phyloP scores from a whole-genome alignment of 192 early-diverging fungal genomes.

The Allomyces arbusculus region DNA sequence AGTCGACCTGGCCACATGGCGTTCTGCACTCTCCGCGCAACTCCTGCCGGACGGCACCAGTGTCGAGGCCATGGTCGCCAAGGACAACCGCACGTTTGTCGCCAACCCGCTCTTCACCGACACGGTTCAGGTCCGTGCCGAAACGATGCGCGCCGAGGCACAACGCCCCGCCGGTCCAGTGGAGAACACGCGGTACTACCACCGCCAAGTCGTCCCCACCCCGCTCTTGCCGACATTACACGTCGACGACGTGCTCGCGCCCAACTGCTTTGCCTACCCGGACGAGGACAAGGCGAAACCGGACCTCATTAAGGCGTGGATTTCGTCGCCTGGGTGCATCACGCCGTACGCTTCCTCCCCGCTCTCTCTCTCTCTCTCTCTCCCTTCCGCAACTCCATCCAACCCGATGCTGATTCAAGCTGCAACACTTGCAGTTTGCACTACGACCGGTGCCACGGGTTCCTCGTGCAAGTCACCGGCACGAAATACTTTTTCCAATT shows the following conservation, averaged over 20 bases:
- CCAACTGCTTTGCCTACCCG: too few species aligned
- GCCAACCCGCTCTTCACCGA: constrained; percentile 10
- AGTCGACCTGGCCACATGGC: constrained; percentile 4
- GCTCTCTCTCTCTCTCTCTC: too few species aligned
- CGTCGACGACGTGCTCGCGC: too few species aligned
- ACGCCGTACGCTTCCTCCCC: constrained; percentile 15
- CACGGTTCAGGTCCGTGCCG: constrained; percentile 4
- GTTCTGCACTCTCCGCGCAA: neutral
- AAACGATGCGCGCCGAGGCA: too few species aligned
- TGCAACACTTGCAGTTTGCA: constrained; percentile 6
- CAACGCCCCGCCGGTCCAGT: too few species aligned
- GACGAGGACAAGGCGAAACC: constrained; percentile 5
- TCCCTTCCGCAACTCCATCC: too few species aligned
- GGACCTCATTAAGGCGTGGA: constrained; percentile 21
- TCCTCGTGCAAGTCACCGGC: constrained; percentile 22
- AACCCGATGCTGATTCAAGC: too few species aligned
- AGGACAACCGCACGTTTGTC: constrained; percentile 19
- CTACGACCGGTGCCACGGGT: constrained; percentile 29
- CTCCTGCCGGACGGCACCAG: neutral
- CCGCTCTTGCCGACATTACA: too few species aligned
- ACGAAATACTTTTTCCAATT: constrained; percentile 23
- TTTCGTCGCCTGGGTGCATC: constrained; percentile 15
- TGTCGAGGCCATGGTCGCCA: constrained; percentile 14
- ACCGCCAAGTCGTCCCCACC: too few species aligned
- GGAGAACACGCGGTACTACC: too few species aligned